Evolutionary conservation across 805 yeast species (phyloP), one percentile per base, ranked within the genome.

Genomic region (Kuraishia capsulata): DNA sequence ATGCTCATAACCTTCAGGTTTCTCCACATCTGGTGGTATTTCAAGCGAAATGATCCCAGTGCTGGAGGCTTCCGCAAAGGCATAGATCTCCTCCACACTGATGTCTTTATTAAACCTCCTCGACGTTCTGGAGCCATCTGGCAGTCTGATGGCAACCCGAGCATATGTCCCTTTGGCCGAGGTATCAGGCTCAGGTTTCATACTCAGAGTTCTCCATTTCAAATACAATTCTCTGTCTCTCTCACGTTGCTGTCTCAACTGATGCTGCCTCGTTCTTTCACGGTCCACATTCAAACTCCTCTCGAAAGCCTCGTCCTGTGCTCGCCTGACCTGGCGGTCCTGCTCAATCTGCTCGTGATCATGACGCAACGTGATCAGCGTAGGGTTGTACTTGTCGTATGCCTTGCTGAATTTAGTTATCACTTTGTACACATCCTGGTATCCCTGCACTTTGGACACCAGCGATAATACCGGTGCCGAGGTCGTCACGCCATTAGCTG

Each of bases 241-340:
- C 20, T n/a, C 35, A 13, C 35, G 20, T 16, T 37, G 28, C 29
- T 17, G 30, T 41, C n/a, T 40, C 52, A 18, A 40, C 41, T 51
- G 50, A 25, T 45, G 44, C 36, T 65, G 54, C 42, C 61, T 53
- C 46, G 67, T 65, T 24, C 79, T 65, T 38, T 67, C 65, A 39
- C 78, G 69, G 59, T 89, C 97, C 26, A 73, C 67, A 14, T 71
- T 70, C 26, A 89, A 62, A 0, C 95, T 78, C 26, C 71, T 71
- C 51, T 80, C 78, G 59, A 78, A 88, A 17, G 92, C 87, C 33
- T 71, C 61, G 51, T 87, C 92, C 57, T 89, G 96, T 48, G 81
- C 80, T 43, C 70, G 69, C 37, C 84, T 69, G 25, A 86, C 62
- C n/a, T 17, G 20, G n/a, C 38, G 20, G 8, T 30, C 33, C 19